Evolutionary conservation across 371 early-diverging fungal genomes (phyloP), one percentile per base, ranked within the genome.

Genomic region (Mucor sp.): DNA sequence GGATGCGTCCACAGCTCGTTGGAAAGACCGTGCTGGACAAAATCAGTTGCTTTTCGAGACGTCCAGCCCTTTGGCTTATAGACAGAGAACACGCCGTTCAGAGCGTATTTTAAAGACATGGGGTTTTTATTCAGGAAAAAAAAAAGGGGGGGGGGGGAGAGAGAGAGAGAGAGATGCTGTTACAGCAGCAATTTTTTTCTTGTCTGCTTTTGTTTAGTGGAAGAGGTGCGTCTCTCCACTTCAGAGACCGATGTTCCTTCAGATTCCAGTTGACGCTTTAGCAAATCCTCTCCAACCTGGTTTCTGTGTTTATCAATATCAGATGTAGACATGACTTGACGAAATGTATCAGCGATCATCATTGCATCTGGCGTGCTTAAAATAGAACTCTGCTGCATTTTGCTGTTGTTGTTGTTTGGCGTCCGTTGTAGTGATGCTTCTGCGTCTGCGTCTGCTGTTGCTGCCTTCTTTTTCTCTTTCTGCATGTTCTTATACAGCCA

Each of bases 61-160:
- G 77, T 75, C 74, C 71, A 74, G 0, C 84, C 81, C 47, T 63
- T 65, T 15, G 84, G 84, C 59, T 83, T 83, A 67, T 79, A 79
- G 4, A 83, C 75, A 28, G 81, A 69, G 72, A 83, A 75, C 3
- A 81, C 75, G 3, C 81, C 81, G 63, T 79, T 70, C 6, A 83
- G 47, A 53, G 74, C 71, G 25, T 66, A 37, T 30, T 32, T 48
- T 35, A 62, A 27, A 58, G 59, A 63, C 63, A 63, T 56, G 30
- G 17, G 27, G 15, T 27, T 30, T 28, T 56, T 56, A 23, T 27
- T 43, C 27, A 30, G 21, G 6, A 30, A 30, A 30, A 30, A 6
- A 30, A 30, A 30, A 30, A 30, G 30, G 30, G 30, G 30, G 30
- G 30, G 30, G 21, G 17, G 37, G 37, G 23, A 41, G 30, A 30